Percentiles rank a stretch among this genome's conserved stretches.
Conservation (phyloP, 176 grass and related monocot genomes). For the Aegilops sharonensis region DNA sequence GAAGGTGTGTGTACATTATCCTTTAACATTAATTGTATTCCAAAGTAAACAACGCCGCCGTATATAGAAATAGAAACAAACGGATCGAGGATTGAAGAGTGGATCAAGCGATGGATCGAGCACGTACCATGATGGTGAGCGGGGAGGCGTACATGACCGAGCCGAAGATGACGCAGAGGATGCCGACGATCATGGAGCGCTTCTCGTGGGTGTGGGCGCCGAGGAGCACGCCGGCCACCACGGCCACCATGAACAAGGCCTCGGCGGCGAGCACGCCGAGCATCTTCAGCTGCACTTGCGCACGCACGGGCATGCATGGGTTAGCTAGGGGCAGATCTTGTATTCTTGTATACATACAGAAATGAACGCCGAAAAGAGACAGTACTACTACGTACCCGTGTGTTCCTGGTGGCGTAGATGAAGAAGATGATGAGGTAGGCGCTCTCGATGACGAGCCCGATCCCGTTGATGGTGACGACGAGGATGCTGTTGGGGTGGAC, state of each 20-base stretch:
- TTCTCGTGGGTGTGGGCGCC: slow-evolving; percentile 42
- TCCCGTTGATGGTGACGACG: slow-evolving; percentile 80
- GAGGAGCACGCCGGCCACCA: slow-evolving; percentile 41
- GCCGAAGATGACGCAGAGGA: slow-evolving; percentile 64
- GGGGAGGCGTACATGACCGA: slow-evolving; percentile 58
- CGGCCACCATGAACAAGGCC: slow-evolving; percentile 42
- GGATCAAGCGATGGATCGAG: background rate
- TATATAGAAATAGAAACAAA: background rate
- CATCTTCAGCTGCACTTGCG: slow-evolving; percentile 45
- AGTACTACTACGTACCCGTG: slow-evolving; percentile 32
- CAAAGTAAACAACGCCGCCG: background rate
- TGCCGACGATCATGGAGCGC: slow-evolving; percentile 60
- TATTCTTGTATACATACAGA: background rate
- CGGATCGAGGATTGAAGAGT: background rate
- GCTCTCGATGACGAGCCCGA: slow-evolving; percentile 61
- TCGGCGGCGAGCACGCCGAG: slow-evolving; percentile 34
- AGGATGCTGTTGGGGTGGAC: slow-evolving; percentile 83
- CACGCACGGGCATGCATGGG: background rate
- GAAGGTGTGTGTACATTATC: background rate
- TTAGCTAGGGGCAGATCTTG: too few species aligned
- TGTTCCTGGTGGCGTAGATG: slow-evolving; percentile 27
- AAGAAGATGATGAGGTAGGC: slow-evolving; percentile 69
- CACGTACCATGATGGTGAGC: slow-evolving; percentile 67
- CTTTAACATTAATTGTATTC: background rate
- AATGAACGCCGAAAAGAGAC: background rate